Evolutionary conservation across 495 filamentous ascomycete genomes (phyloP).

Genomic region (Penicillium bovifimosum): DNA sequence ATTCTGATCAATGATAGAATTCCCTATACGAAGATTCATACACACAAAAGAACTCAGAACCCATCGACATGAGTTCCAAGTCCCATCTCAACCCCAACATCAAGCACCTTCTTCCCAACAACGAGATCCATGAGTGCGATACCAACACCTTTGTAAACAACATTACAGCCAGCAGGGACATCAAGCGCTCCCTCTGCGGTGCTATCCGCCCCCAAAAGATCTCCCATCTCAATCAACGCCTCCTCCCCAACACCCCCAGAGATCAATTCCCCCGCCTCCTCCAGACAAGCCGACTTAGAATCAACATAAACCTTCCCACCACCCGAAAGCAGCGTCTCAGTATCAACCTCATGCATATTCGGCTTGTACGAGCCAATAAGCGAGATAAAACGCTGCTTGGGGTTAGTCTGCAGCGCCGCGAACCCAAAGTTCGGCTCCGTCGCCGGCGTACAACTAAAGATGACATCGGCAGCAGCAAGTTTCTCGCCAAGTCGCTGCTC

Average conservation of each 20-base stretch:
- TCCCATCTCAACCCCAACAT: conserved; percentile 61
- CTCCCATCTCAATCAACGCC: conserved; percentile 79
- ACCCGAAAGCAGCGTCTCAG: conserved; percentile 64
- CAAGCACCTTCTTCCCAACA: conserved; percentile 63
- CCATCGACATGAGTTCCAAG: conserved; percentile 65
- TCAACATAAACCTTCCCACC: conserved; percentile 80
- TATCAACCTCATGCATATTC: conserved; percentile 81
- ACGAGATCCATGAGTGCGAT: conserved; percentile 47
- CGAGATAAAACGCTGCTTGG: conserved; percentile 66
- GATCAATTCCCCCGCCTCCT: conserved; percentile 86
- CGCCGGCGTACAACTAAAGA: conserved; percentile 74
- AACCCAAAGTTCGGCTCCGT: conserved; percentile 56
- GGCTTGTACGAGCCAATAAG: conserved; percentile 81
- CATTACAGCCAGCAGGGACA: conserved; percentile 54
- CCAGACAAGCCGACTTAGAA: conserved; percentile 68
- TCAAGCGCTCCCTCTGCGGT: conserved; percentile 11
- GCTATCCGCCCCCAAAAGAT: conserved; percentile 56
- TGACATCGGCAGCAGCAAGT: conserved; percentile 52
- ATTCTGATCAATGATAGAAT: not conserved
- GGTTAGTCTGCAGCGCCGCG: conserved; percentile 39
- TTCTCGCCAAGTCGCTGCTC: conserved; percentile 20
- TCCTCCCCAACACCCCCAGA: conserved; percentile 59
- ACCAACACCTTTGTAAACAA: conserved; percentile 48
- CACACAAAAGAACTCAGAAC: conserved; percentile 44
- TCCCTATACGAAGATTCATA: not conserved